Conservation (phyloP, 2,329 filamentous ascomycete genomes). For the Didymella segeticola region DNA sequence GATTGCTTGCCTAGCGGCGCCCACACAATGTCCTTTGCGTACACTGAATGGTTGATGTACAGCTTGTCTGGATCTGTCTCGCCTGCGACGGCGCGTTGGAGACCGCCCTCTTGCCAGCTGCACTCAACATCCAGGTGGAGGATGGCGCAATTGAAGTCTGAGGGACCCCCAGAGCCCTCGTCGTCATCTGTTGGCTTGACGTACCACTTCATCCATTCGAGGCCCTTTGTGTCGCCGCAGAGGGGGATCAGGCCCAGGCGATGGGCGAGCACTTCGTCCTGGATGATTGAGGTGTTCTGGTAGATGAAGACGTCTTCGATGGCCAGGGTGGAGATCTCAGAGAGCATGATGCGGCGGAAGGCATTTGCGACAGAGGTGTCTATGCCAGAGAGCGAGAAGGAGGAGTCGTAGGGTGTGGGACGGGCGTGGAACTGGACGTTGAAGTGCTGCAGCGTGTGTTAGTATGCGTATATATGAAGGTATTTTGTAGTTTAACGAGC, state of each 20-base stretch:
- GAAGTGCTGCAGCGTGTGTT: constrained; percentile 60
- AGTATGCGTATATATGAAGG: neutral
- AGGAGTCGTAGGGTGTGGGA: constrained; percentile 70
- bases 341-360: constrained; percentile 93
- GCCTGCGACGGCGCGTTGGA: constrained; percentile 64
- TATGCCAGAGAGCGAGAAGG: constrained; percentile 89
- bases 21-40: constrained; percentile 69
- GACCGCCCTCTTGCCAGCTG: constrained; percentile 72
- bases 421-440: constrained; percentile 85
- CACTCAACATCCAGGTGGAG: constrained; percentile 81
- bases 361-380: constrained; percentile 96
- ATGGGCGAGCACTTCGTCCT: constrained; percentile 94
- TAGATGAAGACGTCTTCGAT: constrained; percentile 92
- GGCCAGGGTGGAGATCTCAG: constrained; percentile 92
- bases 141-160: constrained; percentile 86
- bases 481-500: neutral
- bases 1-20: constrained; percentile 69
- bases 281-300: constrained; percentile 97
- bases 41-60: constrained; percentile 79
- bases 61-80: constrained; percentile 84
- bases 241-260: constrained; percentile 90
- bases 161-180: constrained; percentile 53
- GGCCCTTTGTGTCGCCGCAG: constrained; percentile 75
- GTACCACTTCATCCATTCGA: constrained; percentile 84
- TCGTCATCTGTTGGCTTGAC: constrained; percentile 68